Evolutionary conservation across 2,329 filamentous ascomycete species (phyloP), one percentile per base, ranked within the genome.

Genomic region (Talaromyces islandicus): DNA sequence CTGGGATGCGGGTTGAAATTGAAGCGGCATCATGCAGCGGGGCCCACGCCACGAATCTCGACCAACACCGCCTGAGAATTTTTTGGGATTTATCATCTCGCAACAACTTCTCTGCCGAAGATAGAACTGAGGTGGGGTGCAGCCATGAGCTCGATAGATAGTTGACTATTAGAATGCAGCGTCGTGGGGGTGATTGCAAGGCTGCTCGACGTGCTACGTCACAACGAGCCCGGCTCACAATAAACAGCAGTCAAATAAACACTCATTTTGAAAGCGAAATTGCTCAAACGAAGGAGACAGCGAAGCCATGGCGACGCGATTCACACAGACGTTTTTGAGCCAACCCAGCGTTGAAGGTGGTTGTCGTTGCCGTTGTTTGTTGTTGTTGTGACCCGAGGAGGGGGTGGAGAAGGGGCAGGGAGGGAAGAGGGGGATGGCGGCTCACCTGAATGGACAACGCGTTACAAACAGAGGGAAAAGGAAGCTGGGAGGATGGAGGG

Each of bases 401-500:
- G 56, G 48, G 56, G 60, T 56, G 38, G 60, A 52, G 56, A 56
- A 62, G 53, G 60, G 56, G 57, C 54, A 46, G 57, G 54, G 57
- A 61, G 38, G 57, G 54, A 59, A 59, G 57, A 62, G 60, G 60
- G 59, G 60, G 57, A 62, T 53, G 60, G 60, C 60, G 60, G 60
- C 60, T 62, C 56, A 62, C 60, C 60, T 62, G 56, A 56, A 56
- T 56, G 60, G 60, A 58, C 54, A 59, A 62, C 56, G 60, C 60
- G 60, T 38, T 62, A 62, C 32, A 59, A 43, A 57, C 38, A 58
- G 54, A 43, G 50, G 25, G 35, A 48, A 69, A 63, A 67, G 64
- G 64, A 63, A 64, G 62, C 58, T 54, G 57, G 64, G 61, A 60
- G 57, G 57, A 61, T 52, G 61, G 52, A 66, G 57, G 24, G 29